A percentile compares a stretch with the other conserved stretches of the same genome.
Evolutionary conservation across 208 protist species (phyloP).

Genomic region (Trypanosoma scelopori): DNA sequence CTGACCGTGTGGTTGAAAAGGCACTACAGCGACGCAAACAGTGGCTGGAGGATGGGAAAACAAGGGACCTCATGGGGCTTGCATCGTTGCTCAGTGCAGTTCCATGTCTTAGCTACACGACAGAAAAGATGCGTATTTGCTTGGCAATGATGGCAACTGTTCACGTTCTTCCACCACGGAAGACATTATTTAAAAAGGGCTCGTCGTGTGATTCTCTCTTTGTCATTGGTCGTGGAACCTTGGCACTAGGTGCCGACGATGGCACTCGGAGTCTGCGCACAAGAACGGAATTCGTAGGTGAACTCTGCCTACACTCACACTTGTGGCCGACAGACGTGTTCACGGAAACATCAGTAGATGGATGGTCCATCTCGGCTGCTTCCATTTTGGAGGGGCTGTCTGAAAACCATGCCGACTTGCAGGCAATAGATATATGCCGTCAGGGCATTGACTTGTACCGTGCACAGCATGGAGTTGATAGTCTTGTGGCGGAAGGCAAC

Average conservation of each 20-base stretch:
- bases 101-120: conserved; percentile 83
- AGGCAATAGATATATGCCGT: conserved; percentile 77
- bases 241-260: conserved; percentile 32
- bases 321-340: conserved; percentile 62
- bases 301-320: conserved; percentile 75
- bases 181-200: conserved; percentile 39
- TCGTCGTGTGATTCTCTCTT: conserved; percentile 65
- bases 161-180: conserved; percentile 47
- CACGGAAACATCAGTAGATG: conserved; percentile 65
- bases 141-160: conserved; percentile 49
- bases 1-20: conserved; percentile 37
- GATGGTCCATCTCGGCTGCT: conserved; percentile 64
- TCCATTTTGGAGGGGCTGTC: conserved; percentile 50
- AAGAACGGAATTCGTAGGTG: conserved; percentile 64
- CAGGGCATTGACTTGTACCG: conserved; percentile 78
- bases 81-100: conserved; percentile 65
- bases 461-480: conserved; percentile 55
- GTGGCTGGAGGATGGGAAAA: conserved; percentile 72
- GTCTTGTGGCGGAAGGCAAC: conserved; percentile 45
- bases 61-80: conserved; percentile 68
- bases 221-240: conserved; percentile 70
- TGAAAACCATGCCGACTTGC: conserved; percentile 40
- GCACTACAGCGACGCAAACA: conserved; percentile 52
- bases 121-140: conserved; percentile 64
- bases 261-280: conserved; percentile 10